Evolutionary conservation across 2,329 filamentous ascomycete species (phyloP).

Genomic region (Colletotrichum shisoi): DNA sequence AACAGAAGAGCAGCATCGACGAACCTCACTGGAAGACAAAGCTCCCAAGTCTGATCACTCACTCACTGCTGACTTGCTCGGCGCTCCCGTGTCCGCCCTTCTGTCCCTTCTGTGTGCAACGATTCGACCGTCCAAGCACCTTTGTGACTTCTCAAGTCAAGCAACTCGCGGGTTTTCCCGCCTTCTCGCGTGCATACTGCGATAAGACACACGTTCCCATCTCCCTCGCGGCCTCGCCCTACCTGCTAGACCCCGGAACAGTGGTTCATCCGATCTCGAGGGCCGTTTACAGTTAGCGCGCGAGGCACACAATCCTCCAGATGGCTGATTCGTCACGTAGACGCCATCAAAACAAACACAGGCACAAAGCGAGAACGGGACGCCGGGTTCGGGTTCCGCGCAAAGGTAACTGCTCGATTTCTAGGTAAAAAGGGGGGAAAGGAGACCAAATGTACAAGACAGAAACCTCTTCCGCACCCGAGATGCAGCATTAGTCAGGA

Average conservation of each 20-base stretch:
- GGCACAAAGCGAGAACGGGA: neutral
- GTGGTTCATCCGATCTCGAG: constrained; percentile 18
- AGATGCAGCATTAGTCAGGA: constrained; percentile 53
- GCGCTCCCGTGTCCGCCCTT: no score
- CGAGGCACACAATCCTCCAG: constrained; percentile 4
- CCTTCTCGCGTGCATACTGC: neutral
- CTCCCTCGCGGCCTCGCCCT: no score
- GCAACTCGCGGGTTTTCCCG: no score
- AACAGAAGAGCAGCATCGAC: no score
- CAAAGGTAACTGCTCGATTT: constrained; percentile 41
- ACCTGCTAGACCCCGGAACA: no score
- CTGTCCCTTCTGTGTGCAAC: no score
- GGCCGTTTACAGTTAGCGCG: constrained; percentile 24
- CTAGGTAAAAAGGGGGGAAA: constrained; percentile 42
- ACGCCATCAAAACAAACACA: neutral
- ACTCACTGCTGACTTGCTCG: no score
- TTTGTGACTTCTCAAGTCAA: no score
- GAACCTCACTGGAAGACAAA: no score
- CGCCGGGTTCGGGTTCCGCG: neutral
- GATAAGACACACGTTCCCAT: no score
- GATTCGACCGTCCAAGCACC: no score
- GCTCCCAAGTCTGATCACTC: no score
- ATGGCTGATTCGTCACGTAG: constrained; percentile 14
- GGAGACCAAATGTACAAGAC: constrained; percentile 45
- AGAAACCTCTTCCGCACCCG: constrained; percentile 44